Evolutionary conservation across 2,329 filamentous ascomycete species (phyloP).

Genomic region (Diaporthe helianthi): DNA sequence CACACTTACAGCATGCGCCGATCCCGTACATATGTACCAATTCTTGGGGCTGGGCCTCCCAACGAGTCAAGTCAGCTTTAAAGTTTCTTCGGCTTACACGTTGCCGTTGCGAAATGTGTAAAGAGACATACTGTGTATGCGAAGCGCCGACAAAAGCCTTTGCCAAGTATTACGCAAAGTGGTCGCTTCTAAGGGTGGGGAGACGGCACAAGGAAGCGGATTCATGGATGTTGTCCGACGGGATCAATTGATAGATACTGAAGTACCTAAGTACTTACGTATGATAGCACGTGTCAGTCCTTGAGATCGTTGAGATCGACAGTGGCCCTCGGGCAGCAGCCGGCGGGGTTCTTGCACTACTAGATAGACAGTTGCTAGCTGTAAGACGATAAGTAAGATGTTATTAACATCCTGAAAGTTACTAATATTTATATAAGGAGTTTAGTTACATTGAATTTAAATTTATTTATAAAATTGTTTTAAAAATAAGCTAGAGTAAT

Average conservation of each 20-base stretch:
- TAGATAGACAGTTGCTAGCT: no score
- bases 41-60: neutral
- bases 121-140: neutral
- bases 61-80: constrained; percentile 14
- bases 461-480: no score
- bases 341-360: neutral
- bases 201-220: neutral
- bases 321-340: constrained; percentile 12
- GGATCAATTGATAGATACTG: no score
- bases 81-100: neutral
- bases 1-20: constrained; percentile 5
- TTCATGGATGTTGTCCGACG: constrained; percentile 3
- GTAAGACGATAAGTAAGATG: no score
- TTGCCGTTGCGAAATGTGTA: neutral
- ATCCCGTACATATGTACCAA: neutral
- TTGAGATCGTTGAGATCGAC: constrained; percentile 12
- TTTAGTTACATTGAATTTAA: no score
- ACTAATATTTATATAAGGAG: no score
- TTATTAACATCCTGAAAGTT: no score
- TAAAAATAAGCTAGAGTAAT: no score
- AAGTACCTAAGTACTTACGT: no score
- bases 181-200: neutral
- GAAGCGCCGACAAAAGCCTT: neutral
- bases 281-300: constrained; percentile 12
- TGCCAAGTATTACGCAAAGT: constrained; percentile 17